Evolutionary conservation across 148 eudicot genomes (phyloP), one percentile per base, ranked within the genome.

Genomic region (Fagopyrum esculentum): DNA sequence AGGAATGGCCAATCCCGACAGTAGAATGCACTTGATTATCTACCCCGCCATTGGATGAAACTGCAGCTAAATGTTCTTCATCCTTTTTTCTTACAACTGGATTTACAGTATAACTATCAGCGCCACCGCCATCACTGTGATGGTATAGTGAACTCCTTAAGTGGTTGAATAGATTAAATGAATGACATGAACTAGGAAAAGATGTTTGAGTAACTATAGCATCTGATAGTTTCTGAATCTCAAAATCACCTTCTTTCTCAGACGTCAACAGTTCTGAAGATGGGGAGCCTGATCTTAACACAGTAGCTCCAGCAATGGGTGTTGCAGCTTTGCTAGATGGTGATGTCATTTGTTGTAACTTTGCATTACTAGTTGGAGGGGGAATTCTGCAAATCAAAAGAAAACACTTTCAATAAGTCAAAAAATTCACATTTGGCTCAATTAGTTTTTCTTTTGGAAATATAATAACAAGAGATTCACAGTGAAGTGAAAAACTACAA

Each of bases 181-280:
- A 71, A 46, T 61, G 85, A 55, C 91, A 82, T 76, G 84, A 44
- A 61, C 77, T 77, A 40, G 84, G 73, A 54, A 76, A 68, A 68
- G 82, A 68, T 80, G 71, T 1, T 8, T 43, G 71, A 66, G 77
- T 79, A 30, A 88, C 79, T 80, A 91, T 88, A 64, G 91, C 90
- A 85, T 87, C 97, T 71, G 78, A 81, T 13, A 74, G 83, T 76
- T 92, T 84, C 78, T 89, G 89, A 66, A 45, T 82, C 78, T 88
- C 83, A 74, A 93, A 87, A 77, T 89, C 90, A 73, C 87, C 86
- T 80, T 86, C 88, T 59, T 74, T 77, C 71, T 77, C 85, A 72
- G 76, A 79, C 63, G 78, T 73, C 72, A 84, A 87, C 43, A 63
- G 51, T 47, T 19, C 82, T 49, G 74, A 80, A 71, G 47, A 51